Conservation (phyloP, 257 asterid species). For the Fraxinus anomala region DNA sequence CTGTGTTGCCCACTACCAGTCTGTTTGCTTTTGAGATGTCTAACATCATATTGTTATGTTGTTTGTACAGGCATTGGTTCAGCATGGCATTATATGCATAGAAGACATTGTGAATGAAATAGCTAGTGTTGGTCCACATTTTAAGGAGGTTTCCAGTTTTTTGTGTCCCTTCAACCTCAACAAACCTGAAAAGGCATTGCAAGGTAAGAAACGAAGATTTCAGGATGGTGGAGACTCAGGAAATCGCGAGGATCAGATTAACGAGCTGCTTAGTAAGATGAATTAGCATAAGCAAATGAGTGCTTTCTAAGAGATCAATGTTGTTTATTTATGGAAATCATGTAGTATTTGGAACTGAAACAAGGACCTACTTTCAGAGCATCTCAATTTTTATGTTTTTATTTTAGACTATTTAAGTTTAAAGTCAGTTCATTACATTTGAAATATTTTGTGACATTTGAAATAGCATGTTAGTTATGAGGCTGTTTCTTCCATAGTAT, state of each 20-base stretch:
- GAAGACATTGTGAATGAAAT: constrained; percentile 86
- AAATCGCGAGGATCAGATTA: constrained; percentile 65
- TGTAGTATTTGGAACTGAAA: not conserved
- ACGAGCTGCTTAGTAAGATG: constrained; percentile 75
- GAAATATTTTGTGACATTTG: not conserved
- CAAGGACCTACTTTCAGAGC: constrained; percentile 5
- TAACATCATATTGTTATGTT: constrained; percentile 1
- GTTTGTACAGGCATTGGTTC: constrained; percentile 62
- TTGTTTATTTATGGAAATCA: constrained; percentile 10
- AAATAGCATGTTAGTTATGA: not conserved
- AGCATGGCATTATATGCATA: constrained; percentile 69
- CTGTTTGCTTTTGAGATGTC: not conserved
- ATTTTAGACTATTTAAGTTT: not conserved
- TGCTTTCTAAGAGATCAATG: not conserved
- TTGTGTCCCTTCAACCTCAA: constrained; percentile 74
- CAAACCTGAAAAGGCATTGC: constrained; percentile 78
- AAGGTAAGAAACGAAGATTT: constrained; percentile 71
- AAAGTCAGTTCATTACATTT: not conserved
- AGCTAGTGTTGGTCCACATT: constrained; percentile 61
- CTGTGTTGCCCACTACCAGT: not conserved
- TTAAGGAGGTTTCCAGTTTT: constrained; percentile 59
- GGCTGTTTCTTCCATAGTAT: not conserved
- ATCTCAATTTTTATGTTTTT: constrained; percentile 12
- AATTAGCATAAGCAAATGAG: constrained; percentile 44
- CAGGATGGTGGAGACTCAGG: constrained; percentile 95